These are phyloP conservation scores for Neonectria hederae DNA, from an alignment of 2,329 filamentous ascomycete genomes.

Conservation along the genomic window DNA sequence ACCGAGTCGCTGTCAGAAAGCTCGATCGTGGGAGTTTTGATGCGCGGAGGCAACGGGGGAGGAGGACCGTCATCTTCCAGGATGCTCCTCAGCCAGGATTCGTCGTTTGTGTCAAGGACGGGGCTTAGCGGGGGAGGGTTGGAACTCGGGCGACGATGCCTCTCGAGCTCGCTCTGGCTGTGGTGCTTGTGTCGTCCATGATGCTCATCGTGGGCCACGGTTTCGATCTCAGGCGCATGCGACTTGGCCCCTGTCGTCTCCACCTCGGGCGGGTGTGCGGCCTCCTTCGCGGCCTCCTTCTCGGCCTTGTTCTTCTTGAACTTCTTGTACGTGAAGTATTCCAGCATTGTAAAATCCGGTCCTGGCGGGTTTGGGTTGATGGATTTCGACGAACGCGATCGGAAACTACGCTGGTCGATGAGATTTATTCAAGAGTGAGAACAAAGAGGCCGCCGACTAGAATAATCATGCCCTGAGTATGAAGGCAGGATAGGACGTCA, in stretches of 20 bases:
- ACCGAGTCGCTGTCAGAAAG: conserved; percentile 36
- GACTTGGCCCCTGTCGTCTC: conserved; percentile 26
- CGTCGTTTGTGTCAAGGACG: conserved; percentile 65
- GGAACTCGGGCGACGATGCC: conserved; percentile 42
- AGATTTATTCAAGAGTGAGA: conserved; percentile 24
- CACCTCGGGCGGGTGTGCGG: conserved; percentile 28
- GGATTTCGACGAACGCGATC: not conserved
- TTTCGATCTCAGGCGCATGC: conserved; percentile 29
- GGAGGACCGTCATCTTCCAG: conserved; percentile 56
- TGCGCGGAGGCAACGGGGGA: conserved; percentile 65
- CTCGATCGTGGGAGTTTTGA: conserved; percentile 60
- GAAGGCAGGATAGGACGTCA: conserved; percentile 13
- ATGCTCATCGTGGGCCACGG: conserved; percentile 24
- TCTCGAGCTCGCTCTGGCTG: conserved; percentile 18
- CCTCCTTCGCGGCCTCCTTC: conserved; percentile 50
- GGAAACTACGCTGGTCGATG: not conserved
- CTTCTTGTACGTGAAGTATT: conserved; percentile 71
- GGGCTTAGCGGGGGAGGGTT: conserved; percentile 46
- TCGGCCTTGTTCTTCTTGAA: conserved; percentile 67
- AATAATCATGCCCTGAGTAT: conserved; percentile 5
- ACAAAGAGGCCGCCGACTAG: conserved; percentile 35
- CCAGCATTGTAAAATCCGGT: conserved; percentile 58
- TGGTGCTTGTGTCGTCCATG: conserved; percentile 18
- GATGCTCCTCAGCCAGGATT: conserved; percentile 66
- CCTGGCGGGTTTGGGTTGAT: conserved; percentile 9